phyloP scores from a whole-genome alignment of 208 protist species.

The Acanthamoeba pearcei region DNA sequence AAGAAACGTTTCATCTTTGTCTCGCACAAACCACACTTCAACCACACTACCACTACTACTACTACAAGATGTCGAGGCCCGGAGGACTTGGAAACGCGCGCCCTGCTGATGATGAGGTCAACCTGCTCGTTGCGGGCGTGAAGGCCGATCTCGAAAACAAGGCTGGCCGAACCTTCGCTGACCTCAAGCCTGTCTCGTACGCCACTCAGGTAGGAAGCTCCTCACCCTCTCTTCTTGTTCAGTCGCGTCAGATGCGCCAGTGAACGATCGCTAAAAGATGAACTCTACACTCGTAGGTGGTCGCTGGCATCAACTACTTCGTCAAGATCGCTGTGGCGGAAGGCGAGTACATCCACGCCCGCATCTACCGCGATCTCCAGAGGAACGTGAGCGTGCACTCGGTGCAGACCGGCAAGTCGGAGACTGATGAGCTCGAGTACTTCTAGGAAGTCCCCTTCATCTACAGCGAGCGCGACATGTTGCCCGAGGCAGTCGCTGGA shows the following conservation, averaged over 20 bases:
- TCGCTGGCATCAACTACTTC: conserved; percentile 74
- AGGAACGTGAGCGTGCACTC: conserved; percentile 53
- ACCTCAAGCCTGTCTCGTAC: conserved; percentile 15
- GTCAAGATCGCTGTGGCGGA: conserved; percentile 72
- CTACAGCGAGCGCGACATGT: too few species aligned
- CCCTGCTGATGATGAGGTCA: conserved; percentile 25
- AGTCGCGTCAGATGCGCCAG: too few species aligned
- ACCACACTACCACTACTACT: too few species aligned
- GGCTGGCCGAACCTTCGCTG: conserved; percentile 26
- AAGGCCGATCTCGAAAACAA: conserved; percentile 53
- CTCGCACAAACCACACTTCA: background rate
- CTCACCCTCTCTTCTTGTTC: too few species aligned
- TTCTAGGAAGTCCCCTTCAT: background rate
- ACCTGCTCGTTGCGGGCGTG: conserved; percentile 6
- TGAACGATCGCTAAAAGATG: background rate
- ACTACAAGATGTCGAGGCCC: conserved; percentile 2
- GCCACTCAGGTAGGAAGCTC: conserved; percentile 25
- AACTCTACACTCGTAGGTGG: conserved; percentile 1
- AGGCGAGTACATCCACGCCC: conserved; percentile 59
- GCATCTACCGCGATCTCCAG: conserved; percentile 65
- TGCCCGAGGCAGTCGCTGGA: too few species aligned
- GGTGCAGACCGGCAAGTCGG: background rate
- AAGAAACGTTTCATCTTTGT: too few species aligned
- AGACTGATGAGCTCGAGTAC: background rate
- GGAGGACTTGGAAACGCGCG: background rate